Evolutionary conservation across 2,329 filamentous ascomycete genomes (phyloP), one percentile per base, ranked within the genome.

Genomic region (Fusarium gaditjirri): DNA sequence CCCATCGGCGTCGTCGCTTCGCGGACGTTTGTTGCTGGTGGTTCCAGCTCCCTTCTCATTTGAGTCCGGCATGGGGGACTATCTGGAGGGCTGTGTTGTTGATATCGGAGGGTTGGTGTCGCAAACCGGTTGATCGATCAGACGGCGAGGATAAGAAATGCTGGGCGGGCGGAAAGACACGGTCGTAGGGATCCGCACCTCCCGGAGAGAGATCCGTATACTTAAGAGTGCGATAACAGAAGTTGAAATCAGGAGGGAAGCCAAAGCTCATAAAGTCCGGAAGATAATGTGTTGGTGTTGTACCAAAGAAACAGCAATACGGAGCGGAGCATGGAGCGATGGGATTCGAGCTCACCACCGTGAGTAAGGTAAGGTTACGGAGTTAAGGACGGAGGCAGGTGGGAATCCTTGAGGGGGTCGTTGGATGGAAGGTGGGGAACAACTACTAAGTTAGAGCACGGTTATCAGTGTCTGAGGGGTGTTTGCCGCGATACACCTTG

Each of bases 11-110:
- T 73, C 77, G 78, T 77, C 71, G 68, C 74, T 80, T 43, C 68
- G 75, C 33, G 69, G 72, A 36, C 72, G 75, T 64, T 75, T 75
- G 52, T 78, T 76, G 58, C 75, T 71, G 76, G 76, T 80, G 59
- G 80, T 79, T 65, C 81, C 80, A 57, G 72, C 76, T 71, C 69
- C 77, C 65, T 82, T 79, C 68, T 83, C 82, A 59, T 81, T 81
- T 49, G 83, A 83, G 60, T 79, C 79, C 46, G 82, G 76, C 77
- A 82, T 83, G 66, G 65, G 67, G 61, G 31, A 39, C 49, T 49
- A n/a, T 36, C 29, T 57, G 38, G 65, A 43, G 35, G 49, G 38
- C 27, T 68, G 27, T 53, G 33, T 53, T 66, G 47, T 57, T 42
- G 49, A 55, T 54, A 53, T 31, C 52, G 42, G 63, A 68, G 47